These are phyloP conservation scores for Friedmanniomyces endolithicus DNA, from an alignment of 495 filamentous ascomycete species.

Conservation along the genomic window DNA sequence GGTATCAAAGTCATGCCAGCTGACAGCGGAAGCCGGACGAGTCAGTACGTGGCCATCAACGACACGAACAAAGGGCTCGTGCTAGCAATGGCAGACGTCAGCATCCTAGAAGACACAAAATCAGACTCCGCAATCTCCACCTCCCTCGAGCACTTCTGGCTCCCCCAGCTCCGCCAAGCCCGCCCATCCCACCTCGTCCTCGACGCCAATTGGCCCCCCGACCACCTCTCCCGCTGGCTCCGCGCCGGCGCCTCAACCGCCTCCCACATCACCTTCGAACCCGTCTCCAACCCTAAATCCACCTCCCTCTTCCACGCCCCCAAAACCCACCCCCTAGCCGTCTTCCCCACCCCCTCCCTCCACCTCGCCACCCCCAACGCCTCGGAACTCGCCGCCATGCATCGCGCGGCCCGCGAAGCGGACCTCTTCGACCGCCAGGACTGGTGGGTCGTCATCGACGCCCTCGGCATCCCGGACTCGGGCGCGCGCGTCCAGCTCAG, in stretches of 20 bases:
- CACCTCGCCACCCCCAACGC: constrained; percentile 72
- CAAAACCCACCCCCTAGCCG: constrained; percentile 24
- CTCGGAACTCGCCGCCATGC: constrained; percentile 67
- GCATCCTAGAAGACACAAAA: constrained; percentile 51
- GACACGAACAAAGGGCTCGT: constrained; percentile 67
- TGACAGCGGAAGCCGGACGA: constrained; percentile 48
- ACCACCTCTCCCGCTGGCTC: constrained; percentile 51
- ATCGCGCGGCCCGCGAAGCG: constrained; percentile 46
- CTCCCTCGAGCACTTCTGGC: constrained; percentile 41
- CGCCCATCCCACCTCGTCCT: constrained; percentile 63
- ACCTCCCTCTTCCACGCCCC: constrained; percentile 45
- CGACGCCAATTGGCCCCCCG: constrained; percentile 68
- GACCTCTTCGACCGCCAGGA: constrained; percentile 51
- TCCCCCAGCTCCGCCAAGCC: constrained; percentile 40
- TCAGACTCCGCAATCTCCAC: constrained; percentile 22
- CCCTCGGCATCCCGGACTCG: constrained; percentile 52
- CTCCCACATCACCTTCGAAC: constrained; percentile 67
- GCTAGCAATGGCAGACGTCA: constrained; percentile 90
- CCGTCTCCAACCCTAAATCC: constrained; percentile 74
- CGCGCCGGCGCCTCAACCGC: constrained; percentile 39
- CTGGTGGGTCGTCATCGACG: constrained; percentile 76
- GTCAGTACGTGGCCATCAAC: constrained; percentile 86
- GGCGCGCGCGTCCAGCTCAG: constrained; percentile 52
- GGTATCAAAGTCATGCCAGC: constrained; percentile 47
- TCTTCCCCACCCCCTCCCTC: constrained; percentile 51